Conservation (phyloP, 2,329 filamentous ascomycete genomes). For the Neofusicoccum umdonicola region DNA sequence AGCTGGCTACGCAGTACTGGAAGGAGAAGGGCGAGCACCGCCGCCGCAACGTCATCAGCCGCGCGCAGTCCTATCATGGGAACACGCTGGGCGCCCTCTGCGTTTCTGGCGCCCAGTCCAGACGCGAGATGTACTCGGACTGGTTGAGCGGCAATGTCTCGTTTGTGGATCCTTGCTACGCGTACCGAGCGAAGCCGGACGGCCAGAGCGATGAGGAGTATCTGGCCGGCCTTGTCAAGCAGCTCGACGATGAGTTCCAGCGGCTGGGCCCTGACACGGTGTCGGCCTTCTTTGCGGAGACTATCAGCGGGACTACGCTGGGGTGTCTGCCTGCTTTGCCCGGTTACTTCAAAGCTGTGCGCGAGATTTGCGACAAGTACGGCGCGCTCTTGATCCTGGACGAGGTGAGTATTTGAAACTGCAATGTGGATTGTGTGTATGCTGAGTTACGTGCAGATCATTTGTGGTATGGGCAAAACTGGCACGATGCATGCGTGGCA, state of each 20-base stretch:
- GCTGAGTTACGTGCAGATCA: slow-evolving; percentile 28
- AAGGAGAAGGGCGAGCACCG: slow-evolving; percentile 33
- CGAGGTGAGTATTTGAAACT: not conserved
- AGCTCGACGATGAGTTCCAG: slow-evolving; percentile 33
- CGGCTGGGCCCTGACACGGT: slow-evolving; percentile 48
- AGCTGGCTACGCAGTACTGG: slow-evolving; percentile 51
- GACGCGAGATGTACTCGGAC: slow-evolving; percentile 34
- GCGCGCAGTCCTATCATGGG: slow-evolving; percentile 51
- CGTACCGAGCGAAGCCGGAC: slow-evolving; percentile 35
- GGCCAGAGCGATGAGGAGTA: slow-evolving; percentile 43
- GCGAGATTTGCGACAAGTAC: slow-evolving; percentile 54
- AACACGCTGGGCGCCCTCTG: slow-evolving; percentile 50
- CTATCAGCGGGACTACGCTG: slow-evolving; percentile 49
- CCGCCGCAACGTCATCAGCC: slow-evolving; percentile 44
- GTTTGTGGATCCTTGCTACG: slow-evolving; percentile 30
- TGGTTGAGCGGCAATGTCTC: slow-evolving; percentile 31
- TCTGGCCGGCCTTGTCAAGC: slow-evolving; percentile 39
- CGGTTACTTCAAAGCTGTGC: slow-evolving; percentile 57
- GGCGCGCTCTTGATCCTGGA: slow-evolving; percentile 57
- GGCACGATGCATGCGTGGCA: slow-evolving; percentile 32
- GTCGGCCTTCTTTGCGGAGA: slow-evolving; percentile 52
- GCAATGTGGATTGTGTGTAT: too few species aligned
- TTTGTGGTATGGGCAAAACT: slow-evolving; percentile 30
- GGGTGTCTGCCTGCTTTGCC: slow-evolving; percentile 52
- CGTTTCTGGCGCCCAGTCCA: slow-evolving; percentile 36